Percentiles rank a stretch among this genome's conserved stretches.
Evolutionary conservation across 75 land plant genomes (phyloP).

Genomic region (Pinus taeda): DNA sequence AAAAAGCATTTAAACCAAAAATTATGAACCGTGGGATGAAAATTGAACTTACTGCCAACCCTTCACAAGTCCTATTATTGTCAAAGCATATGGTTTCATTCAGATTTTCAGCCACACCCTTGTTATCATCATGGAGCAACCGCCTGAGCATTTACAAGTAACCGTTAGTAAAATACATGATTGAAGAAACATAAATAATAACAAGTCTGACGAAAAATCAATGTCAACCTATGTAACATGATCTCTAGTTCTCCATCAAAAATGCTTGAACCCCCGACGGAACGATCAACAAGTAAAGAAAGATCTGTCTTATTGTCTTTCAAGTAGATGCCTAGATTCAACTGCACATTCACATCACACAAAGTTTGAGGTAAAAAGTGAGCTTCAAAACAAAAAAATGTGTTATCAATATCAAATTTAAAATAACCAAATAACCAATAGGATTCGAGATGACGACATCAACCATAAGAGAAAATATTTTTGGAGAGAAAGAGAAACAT

Average conservation of each 20-base stretch:
- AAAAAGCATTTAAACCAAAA: background rate
- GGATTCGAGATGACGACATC: too few species aligned
- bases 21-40: background rate
- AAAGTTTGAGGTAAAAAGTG: too few species aligned
- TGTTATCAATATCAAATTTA: too few species aligned
- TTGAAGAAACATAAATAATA: background rate
- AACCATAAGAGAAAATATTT: too few species aligned
- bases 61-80: slow-evolving; percentile 34
- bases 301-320: slow-evolving; percentile 57
- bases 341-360: slow-evolving; percentile 25
- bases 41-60: slow-evolving; percentile 35
- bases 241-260: slow-evolving; percentile 80
- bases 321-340: slow-evolving; percentile 84
- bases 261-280: slow-evolving; percentile 79
- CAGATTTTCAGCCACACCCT: slow-evolving; percentile 28
- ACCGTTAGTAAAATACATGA: slow-evolving; percentile 3
- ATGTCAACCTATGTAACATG: slow-evolving; percentile 81
- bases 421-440: too few species aligned
- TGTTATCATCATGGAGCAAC: slow-evolving; percentile 27
- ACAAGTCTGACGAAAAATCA: background rate
- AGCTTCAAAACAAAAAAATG: too few species aligned
- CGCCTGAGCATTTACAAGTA: slow-evolving; percentile 19
- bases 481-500: too few species aligned
- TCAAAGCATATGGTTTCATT: slow-evolving; percentile 27
- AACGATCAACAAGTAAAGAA: slow-evolving; percentile 83